Evolutionary conservation across 2,329 filamentous ascomycete genomes (phyloP).

Genomic region (Periglandula ipomoeae): DNA sequence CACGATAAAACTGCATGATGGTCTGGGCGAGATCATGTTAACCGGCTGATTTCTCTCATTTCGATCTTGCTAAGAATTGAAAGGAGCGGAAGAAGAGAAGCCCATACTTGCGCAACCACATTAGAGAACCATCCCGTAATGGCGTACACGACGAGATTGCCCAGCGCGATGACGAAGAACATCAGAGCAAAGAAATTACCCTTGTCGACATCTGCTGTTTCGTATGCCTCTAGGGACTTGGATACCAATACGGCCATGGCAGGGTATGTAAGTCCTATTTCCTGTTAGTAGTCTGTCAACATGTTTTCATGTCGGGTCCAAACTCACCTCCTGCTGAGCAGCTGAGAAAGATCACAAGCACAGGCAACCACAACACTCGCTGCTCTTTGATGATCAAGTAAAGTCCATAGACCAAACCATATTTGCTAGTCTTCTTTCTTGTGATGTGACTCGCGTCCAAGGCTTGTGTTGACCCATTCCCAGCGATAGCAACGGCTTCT

Average conservation of each 20-base stretch:
- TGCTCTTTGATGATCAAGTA: slow-evolving; percentile 23
- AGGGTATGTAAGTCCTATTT: slow-evolving; percentile 30
- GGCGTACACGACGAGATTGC: slow-evolving; percentile 34
- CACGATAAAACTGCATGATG: slow-evolving; percentile 27
- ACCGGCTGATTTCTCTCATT: too few species aligned
- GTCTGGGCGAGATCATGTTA: too few species aligned
- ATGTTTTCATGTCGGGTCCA: too few species aligned
- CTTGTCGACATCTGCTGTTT: slow-evolving; percentile 14
- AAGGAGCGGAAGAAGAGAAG: too few species aligned
- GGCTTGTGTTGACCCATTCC: slow-evolving; percentile 10
- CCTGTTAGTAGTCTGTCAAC: too few species aligned
- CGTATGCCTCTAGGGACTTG: slow-evolving; percentile 29
- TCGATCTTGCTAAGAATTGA: too few species aligned
- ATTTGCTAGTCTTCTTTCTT: slow-evolving; percentile 10
- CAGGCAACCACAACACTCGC: slow-evolving; percentile 15
- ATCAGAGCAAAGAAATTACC: slow-evolving; percentile 46
- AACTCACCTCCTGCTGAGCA: slow-evolving; percentile 21
- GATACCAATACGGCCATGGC: slow-evolving; percentile 30
- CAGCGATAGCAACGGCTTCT: slow-evolving; percentile 6
- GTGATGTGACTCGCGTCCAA: too few species aligned
- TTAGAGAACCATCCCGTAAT: slow-evolving; percentile 27
- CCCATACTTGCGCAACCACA: slow-evolving; percentile 23
- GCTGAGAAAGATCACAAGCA: slow-evolving; percentile 13
- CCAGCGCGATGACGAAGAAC: slow-evolving; percentile 45
- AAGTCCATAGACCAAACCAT: slow-evolving; percentile 20